A percentile compares a stretch with the other conserved stretches of the same genome.
Conservation (phyloP, 2,329 filamentous ascomycete genomes). For the Elsinoe perseae region DNA sequence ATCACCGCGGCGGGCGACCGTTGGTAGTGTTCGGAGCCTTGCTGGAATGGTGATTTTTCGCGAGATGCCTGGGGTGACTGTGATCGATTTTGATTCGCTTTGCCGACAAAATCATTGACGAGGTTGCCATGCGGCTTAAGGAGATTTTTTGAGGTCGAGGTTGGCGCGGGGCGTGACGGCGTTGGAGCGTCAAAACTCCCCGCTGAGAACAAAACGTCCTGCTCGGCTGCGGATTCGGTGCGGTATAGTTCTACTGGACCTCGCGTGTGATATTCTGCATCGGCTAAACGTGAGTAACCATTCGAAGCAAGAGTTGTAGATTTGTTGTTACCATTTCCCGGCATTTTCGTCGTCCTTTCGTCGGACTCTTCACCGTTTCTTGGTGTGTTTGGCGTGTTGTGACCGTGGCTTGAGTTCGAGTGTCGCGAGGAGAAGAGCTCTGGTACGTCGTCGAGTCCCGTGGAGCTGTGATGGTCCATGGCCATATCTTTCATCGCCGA, state of each 20-base stretch:
- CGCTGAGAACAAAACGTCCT: slow-evolving; percentile 77
- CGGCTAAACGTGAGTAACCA: slow-evolving; percentile 59
- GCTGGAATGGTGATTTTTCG: slow-evolving; percentile 73
- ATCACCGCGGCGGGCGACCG: slow-evolving; percentile 37
- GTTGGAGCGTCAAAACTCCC: slow-evolving; percentile 54
- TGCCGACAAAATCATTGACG: slow-evolving; percentile 68
- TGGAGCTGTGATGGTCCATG: slow-evolving; percentile 44
- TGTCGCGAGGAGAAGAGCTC: slow-evolving; percentile 48
- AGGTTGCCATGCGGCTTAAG: slow-evolving; percentile 50
- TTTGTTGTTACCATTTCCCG: slow-evolving; percentile 48
- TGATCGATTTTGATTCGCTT: slow-evolving; percentile 63
- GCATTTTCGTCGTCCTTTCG: slow-evolving; percentile 45
- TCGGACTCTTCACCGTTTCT: slow-evolving; percentile 46
- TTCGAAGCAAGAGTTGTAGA: slow-evolving; percentile 34
- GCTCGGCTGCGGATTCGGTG: slow-evolving; percentile 77
- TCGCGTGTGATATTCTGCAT: slow-evolving; percentile 42
- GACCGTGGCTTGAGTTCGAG: slow-evolving; percentile 54
- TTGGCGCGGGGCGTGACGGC: slow-evolving; percentile 50
- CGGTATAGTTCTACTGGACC: slow-evolving; percentile 63
- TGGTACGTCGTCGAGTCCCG: slow-evolving; percentile 39
- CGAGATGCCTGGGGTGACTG: slow-evolving; percentile 50
- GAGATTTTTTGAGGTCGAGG: slow-evolving; percentile 53
- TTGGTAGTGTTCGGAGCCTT: slow-evolving; percentile 46
- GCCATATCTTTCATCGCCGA: slow-evolving; percentile 53
- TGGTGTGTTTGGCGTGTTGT: slow-evolving; percentile 56